These are phyloP conservation scores for Fusarium duplospermum DNA, from an alignment of 2,329 filamentous ascomycete species.

Conservation along the genomic window DNA sequence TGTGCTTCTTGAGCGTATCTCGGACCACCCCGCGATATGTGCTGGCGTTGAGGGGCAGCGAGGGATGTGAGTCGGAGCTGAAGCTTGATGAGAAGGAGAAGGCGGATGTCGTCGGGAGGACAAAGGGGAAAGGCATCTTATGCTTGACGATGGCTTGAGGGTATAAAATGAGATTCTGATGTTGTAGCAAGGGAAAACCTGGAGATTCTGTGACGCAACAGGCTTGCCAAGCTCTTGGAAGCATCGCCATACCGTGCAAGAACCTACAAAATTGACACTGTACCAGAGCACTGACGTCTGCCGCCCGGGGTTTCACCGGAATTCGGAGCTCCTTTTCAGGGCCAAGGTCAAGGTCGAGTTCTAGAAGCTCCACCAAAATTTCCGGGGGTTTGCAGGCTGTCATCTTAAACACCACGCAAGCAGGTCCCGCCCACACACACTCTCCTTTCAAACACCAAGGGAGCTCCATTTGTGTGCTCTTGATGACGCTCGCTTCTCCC, in stretches of 20 bases:
- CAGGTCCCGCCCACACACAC: slow-evolving; percentile 14
- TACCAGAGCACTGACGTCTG: slow-evolving; percentile 12
- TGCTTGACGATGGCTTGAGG: not conserved
- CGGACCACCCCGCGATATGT: slow-evolving; percentile 86
- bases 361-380: slow-evolving; percentile 35
- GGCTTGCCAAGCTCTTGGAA: slow-evolving; percentile 39
- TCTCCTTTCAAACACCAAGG: slow-evolving; percentile 23
- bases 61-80: slow-evolving; percentile 85
- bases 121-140: slow-evolving; percentile 89
- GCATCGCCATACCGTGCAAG: slow-evolving; percentile 41
- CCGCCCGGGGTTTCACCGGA: slow-evolving; percentile 36
- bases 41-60: slow-evolving; percentile 83
- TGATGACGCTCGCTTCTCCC: slow-evolving; percentile 31
- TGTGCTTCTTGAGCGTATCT: slow-evolving; percentile 88
- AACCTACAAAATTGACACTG: not conserved
- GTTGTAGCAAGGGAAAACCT: not conserved
- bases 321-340: slow-evolving; percentile 38
- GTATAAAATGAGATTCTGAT: not conserved
- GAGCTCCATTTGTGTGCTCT: slow-evolving; percentile 17
- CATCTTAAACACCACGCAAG: slow-evolving; percentile 28
- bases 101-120: slow-evolving; percentile 88
- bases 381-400: slow-evolving; percentile 31
- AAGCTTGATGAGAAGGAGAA: slow-evolving; percentile 85
- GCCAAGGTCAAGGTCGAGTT: not conserved
- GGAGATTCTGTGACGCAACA: slow-evolving; percentile 12